A percentile compares a stretch with the other conserved stretches of the same genome.
Evolutionary conservation across 257 asterid species (phyloP).

Genomic region (Eustoma russellianum): DNA sequence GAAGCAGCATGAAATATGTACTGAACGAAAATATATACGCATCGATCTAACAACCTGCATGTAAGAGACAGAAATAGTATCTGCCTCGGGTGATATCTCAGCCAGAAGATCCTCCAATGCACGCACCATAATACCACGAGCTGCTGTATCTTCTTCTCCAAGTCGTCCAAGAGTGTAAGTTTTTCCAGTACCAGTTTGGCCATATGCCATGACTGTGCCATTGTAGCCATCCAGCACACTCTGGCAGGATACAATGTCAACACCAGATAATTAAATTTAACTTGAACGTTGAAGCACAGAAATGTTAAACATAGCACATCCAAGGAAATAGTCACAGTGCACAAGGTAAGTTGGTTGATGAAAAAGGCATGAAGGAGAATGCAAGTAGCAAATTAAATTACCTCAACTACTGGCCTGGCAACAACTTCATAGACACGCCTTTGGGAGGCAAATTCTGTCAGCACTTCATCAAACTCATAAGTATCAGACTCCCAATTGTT

Average conservation of each 20-base stretch:
- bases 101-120: conserved; percentile 81
- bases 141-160: conserved; percentile 75
- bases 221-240: conserved; percentile 94
- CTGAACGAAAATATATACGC: neutral
- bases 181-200: conserved; percentile 96
- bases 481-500: conserved; percentile 96
- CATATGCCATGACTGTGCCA: conserved; percentile 92
- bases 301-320: neutral
- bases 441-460: conserved; percentile 79
- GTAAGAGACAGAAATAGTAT: conserved; percentile 62
- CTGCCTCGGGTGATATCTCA: conserved; percentile 50
- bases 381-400: conserved; percentile 6
- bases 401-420: conserved; percentile 97
- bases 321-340: too few relatives aligned
- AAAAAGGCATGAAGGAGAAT: neutral
- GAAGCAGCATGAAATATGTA: conserved; percentile 6
- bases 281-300: neutral
- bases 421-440: conserved; percentile 90
- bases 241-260: conserved; percentile 28
- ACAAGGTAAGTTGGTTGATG: neutral
- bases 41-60: conserved; percentile 48
- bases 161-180: conserved; percentile 81
- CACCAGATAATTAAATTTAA: neutral
- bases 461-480: conserved; percentile 80
- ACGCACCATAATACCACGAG: conserved; percentile 88